Base-by-base conservation (phyloP, 495 filamentous ascomycete genomes). In the Tetracladium setigerum region DNA sequence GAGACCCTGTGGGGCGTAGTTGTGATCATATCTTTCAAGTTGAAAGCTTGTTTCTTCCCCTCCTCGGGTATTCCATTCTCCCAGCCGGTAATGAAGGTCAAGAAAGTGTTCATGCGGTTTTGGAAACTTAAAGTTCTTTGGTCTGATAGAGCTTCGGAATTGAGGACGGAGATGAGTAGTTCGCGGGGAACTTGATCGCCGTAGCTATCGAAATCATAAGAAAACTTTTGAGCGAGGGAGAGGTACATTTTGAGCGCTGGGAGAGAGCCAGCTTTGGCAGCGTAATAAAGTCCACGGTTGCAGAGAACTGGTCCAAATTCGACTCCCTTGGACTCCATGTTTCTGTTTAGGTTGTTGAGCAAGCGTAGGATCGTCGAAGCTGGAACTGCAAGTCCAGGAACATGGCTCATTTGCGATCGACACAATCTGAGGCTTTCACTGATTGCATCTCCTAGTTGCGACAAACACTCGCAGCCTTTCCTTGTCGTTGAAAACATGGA, bases 381-480 rank as follows among this genome's bases (percentile, higher is more conserved):
- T 12, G 38, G n/a, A 13, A 44, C 14, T 30, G 5, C 11, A 2
- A 12, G 11, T 40, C 17, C n/a, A 40, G 14, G 38, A 18, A 14
- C 5, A 5, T 7, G 30, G 30, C 6, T 15, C n/a, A 1, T 44
- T 27, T 43, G 38, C 3, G n/a, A 0, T 4, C 38, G 40, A 37
- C 50, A 57, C 4, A 10, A 7, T 22, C 32, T 37, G 12, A 49
- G 39, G 7, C 32, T n/a, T n/a, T 42, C 12, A 0, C 14, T 12
- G 22, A 54, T 22, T 5, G 27, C 43, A 7, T 19, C 13, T 0
- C 40, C 39, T 18, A 42, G 35, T 5, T 18, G 18, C 2, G 38
- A 15, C 12, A 58, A 14, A 32, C 51, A 52, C 13, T 40, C 9
- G 40, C 55, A 58, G 18, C 55, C 55, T 38, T 52, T 36, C 1